Conservation (phyloP, 2,329 filamentous ascomycete species). For the Pestalotiopsis sp. region DNA sequence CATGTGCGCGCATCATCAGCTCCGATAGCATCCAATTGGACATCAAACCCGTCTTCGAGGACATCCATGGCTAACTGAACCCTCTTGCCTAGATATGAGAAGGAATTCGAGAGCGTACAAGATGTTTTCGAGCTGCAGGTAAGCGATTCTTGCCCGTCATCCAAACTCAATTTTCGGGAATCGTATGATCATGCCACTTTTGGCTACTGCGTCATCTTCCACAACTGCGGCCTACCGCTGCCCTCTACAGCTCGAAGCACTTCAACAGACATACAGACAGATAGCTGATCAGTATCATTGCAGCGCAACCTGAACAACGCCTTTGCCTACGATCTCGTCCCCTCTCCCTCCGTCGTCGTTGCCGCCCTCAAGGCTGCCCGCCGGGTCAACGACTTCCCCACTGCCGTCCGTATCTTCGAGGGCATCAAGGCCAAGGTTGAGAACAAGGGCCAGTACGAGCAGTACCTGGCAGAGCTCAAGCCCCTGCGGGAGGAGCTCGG, state of each 20-base stretch:
- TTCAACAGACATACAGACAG: neutral
- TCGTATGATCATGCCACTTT: constrained; percentile 12
- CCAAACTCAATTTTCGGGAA: constrained; percentile 10
- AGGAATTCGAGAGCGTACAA: constrained; percentile 96
- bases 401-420: constrained; percentile 97
- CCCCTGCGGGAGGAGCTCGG: constrained; percentile 91
- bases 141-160: constrained; percentile 37
- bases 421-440: constrained; percentile 99
- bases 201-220: constrained; percentile 11
- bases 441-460: constrained; percentile 95
- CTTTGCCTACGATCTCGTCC: constrained; percentile 99
- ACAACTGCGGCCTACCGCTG: neutral
- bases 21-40: constrained; percentile 26
- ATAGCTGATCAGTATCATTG: constrained; percentile 12
- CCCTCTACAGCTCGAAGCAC: neutral
- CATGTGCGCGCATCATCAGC: neutral
- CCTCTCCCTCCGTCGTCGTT: constrained; percentile 85
- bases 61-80: constrained; percentile 39
- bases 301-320: constrained; percentile 83
- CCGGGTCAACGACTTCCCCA: constrained; percentile 97
- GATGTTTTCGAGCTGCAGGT: constrained; percentile 99
- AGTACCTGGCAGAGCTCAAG: constrained; percentile 94
- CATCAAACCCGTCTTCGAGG: neutral
- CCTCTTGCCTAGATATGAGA: constrained; percentile 78
- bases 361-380: constrained; percentile 92